A percentile compares a stretch with the other conserved stretches of the same genome.
These are phyloP conservation scores for Verticillium alfalfae DNA, from an alignment of 2,329 filamentous ascomycete species.

Conservation along the genomic window DNA sequence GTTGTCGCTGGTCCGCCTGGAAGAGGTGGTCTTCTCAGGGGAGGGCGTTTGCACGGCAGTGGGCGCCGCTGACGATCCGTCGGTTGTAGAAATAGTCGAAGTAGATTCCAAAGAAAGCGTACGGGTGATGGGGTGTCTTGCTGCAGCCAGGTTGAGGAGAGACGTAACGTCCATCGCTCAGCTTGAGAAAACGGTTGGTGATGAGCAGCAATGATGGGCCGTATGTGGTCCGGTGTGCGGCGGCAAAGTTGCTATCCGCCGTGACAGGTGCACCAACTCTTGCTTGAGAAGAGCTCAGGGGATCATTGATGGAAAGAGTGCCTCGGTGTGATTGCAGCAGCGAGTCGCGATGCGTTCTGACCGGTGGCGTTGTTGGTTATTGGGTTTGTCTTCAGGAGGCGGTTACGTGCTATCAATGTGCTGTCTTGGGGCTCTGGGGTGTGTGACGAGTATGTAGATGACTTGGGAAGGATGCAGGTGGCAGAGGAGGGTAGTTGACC, in stretches of 20 bases:
- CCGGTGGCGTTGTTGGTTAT: neutral
- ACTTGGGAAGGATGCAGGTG: neutral
- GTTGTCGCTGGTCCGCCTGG: slow-evolving; percentile 10
- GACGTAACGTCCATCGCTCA: slow-evolving; percentile 16
- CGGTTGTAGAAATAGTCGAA: slow-evolving; percentile 1
- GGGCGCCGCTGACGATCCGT: slow-evolving; percentile 1
- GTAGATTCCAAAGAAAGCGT: slow-evolving; percentile 7
- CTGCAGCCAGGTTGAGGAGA: slow-evolving; percentile 13
- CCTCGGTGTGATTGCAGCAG: neutral
- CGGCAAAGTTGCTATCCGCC: neutral
- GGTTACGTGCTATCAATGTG: neutral
- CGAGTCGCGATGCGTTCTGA: neutral
- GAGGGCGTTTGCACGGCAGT: slow-evolving; percentile 3
- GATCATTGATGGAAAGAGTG: neutral
- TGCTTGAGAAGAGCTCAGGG: neutral
- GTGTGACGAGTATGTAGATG: neutral
- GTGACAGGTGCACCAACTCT: neutral
- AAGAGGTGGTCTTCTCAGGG: slow-evolving; percentile 8
- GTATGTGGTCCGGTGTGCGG: neutral
- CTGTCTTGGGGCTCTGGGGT: neutral
- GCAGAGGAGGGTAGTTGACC: neutral
- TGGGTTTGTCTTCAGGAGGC: neutral
- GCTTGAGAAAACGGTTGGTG: neutral
- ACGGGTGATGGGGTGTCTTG: slow-evolving; percentile 10
- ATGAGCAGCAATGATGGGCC: neutral